Evolutionary conservation across 306 rosid species (phyloP).

Genomic region (Citrullus mucosospermus): DNA sequence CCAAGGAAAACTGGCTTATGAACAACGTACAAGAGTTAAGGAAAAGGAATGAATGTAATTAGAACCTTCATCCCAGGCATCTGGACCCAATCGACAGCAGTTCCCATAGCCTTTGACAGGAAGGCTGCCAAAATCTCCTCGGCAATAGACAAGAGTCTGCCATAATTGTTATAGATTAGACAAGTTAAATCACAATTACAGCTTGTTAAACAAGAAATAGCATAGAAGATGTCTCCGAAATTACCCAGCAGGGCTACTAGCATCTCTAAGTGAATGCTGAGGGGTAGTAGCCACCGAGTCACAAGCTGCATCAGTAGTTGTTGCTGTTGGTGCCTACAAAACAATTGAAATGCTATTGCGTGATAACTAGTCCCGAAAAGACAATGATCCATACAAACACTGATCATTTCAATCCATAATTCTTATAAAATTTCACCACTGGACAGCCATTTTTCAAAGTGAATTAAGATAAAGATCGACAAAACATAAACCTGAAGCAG

Average conservation of each 20-base stretch:
- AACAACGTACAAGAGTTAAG: not conserved
- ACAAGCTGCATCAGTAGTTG: conserved; percentile 80
- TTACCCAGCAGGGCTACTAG: conserved; percentile 98
- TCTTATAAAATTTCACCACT: not conserved
- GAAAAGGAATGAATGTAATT: not conserved
- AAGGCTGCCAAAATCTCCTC: conserved; percentile 99
- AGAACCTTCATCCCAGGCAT: conserved; percentile 99
- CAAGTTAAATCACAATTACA: not conserved
- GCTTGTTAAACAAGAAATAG: not conserved
- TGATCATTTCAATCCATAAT: not conserved
- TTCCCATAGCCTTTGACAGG: conserved; percentile 99
- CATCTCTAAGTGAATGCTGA: conserved; percentile 68
- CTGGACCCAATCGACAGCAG: conserved; percentile 99
- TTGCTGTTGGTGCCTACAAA: conserved; percentile 55
- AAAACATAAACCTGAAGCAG: not conserved
- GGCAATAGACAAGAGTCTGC: conserved; percentile 94
- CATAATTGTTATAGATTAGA: not conserved
- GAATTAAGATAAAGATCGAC: not conserved
- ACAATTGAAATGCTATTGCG: not conserved
- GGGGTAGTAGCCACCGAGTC: conserved; percentile 84
- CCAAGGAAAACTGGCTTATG: not conserved
- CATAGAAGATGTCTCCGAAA: not conserved
- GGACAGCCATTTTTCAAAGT: not conserved
- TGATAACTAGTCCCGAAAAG: not conserved
- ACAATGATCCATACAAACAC: not conserved